These are phyloP conservation scores for Acer campestre DNA, from an alignment of 345 rosid species.

Conservation along the genomic window DNA sequence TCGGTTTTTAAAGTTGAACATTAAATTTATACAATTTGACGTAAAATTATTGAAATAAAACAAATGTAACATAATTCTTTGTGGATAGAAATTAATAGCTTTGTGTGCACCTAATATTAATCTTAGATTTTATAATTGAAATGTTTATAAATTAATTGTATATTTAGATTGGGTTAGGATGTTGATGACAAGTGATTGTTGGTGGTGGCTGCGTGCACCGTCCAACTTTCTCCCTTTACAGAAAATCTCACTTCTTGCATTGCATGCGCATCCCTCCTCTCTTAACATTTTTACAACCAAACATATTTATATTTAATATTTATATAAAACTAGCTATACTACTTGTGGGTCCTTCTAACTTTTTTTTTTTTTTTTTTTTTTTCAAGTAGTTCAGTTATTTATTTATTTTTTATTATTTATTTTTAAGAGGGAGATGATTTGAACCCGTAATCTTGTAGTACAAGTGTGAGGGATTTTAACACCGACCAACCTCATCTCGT, in stretches of 20 bases:
- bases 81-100: neutral
- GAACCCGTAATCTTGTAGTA: too few relatives aligned
- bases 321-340: too few relatives aligned
- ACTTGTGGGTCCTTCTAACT: neutral
- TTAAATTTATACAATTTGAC: too few relatives aligned
- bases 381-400: too few relatives aligned
- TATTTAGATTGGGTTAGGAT: neutral
- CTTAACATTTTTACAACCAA: neutral
- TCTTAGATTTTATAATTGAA: neutral
- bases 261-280: constrained; percentile 3
- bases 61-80: too few relatives aligned
- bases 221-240: constrained; percentile 7
- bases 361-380: too few relatives aligned
- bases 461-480: too few relatives aligned
- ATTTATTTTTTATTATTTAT: too few relatives aligned
- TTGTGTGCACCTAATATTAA: neutral
- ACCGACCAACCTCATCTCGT: too few relatives aligned
- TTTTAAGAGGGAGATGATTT: too few relatives aligned
- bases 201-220: constrained; percentile 22
- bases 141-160: neutral
- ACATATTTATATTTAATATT: neutral
- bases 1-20: too few relatives aligned
- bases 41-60: too few relatives aligned
- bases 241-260: constrained; percentile 12
- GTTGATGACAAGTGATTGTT: neutral